phyloP scores from a whole-genome alignment of 2,329 filamentous ascomycete species.

The Xylaria sp. region DNA sequence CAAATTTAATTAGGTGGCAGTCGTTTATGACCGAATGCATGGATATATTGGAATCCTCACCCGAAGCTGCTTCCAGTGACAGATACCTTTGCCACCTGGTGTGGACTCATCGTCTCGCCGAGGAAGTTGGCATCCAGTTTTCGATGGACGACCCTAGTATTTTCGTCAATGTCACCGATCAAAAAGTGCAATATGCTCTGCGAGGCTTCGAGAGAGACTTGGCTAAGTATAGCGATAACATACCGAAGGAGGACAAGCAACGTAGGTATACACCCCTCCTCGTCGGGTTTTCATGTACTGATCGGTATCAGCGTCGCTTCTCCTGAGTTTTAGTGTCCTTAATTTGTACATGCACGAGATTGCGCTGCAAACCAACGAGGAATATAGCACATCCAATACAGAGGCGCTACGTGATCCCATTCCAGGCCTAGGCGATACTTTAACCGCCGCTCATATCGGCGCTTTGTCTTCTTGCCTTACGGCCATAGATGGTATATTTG shows the following conservation, averaged over 20 bases:
- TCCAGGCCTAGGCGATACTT: constrained; percentile 50
- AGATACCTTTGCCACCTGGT: constrained; percentile 67
- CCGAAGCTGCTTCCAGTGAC: constrained; percentile 66
- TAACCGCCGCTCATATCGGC: constrained; percentile 70
- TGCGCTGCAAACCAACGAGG: constrained; percentile 69
- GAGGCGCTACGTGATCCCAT: constrained; percentile 57
- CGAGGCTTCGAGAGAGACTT: constrained; percentile 73
- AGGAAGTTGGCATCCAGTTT: constrained; percentile 75
- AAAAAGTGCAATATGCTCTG: constrained; percentile 71
- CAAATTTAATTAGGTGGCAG: constrained; percentile 68
- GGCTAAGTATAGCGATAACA: constrained; percentile 65
- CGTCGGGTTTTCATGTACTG: constrained; percentile 33
- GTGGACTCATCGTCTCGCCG: constrained; percentile 70
- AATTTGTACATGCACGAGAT: constrained; percentile 82
- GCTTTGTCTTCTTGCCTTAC: constrained; percentile 73
- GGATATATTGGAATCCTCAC: constrained; percentile 62
- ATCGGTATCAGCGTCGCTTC: constrained; percentile 62
- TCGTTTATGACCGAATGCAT: constrained; percentile 70
- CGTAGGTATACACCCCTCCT: constrained; percentile 57
- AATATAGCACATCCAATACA: constrained; percentile 55
- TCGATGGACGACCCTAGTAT: constrained; percentile 71
- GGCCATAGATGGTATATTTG: constrained; percentile 73
- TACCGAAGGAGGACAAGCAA: constrained; percentile 63
- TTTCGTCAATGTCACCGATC: constrained; percentile 66
- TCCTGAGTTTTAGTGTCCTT: constrained; percentile 71